These are phyloP conservation scores for Suillus sp. DNA, from an alignment of 768 basidiomycete genomes.

Conservation along the genomic window DNA sequence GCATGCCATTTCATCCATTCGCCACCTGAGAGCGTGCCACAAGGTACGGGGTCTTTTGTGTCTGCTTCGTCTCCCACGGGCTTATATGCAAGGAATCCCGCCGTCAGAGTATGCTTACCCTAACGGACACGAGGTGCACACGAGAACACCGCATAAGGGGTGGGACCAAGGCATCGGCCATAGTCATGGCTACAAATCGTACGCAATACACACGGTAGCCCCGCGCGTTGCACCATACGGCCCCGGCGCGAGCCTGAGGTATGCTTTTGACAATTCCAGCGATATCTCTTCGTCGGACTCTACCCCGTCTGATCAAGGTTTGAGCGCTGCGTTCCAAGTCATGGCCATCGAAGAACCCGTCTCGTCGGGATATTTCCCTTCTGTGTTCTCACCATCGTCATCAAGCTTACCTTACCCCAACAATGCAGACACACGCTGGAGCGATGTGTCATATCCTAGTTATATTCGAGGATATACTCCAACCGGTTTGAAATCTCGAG, in stretches of 20 bases:
- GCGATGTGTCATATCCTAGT: neutral
- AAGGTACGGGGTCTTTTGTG: neutral
- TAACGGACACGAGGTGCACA: neutral
- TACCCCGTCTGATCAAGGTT: neutral
- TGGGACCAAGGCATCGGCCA: neutral
- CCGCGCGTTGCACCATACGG: no score
- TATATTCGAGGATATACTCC: neutral
- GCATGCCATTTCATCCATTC: slow-evolving; percentile 30
- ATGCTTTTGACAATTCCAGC: neutral
- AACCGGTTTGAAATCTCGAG: neutral
- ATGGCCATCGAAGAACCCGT: neutral
- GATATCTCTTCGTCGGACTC: slow-evolving; percentile 2
- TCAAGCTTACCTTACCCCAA: neutral
- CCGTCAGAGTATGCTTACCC: neutral
- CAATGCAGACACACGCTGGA: neutral
- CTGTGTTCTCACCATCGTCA: neutral
- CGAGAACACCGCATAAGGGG: neutral
- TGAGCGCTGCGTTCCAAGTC: neutral
- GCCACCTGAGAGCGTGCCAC: slow-evolving; percentile 1
- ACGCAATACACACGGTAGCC: neutral
- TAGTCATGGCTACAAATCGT: neutral
- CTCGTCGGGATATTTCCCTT: neutral
- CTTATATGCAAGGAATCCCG: neutral
- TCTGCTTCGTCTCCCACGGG: neutral
- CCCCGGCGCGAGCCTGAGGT: neutral